Percentiles rank a stretch among this genome's conserved stretches.
These are phyloP conservation scores for Tulasnella sp. DNA, from an alignment of 768 basidiomycete species.

Conservation along the genomic window DNA sequence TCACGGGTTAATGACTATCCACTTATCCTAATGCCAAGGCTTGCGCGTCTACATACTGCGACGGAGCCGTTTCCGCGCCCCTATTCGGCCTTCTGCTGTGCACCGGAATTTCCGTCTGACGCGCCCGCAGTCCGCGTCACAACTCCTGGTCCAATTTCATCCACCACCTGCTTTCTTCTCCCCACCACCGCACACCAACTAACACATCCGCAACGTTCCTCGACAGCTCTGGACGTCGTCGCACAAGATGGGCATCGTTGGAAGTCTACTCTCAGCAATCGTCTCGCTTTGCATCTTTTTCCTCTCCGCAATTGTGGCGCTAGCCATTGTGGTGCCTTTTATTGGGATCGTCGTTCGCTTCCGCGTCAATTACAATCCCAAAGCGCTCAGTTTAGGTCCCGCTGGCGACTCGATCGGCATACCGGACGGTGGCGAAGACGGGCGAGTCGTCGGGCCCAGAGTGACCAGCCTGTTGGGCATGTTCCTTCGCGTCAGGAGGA, in stretches of 20 bases:
- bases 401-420: slow-evolving; percentile 36
- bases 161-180: background rate
- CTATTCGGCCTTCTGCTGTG: background rate
- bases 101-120: background rate
- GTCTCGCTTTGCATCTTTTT: background rate
- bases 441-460: slow-evolving; percentile 43
- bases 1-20: background rate
- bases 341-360: slow-evolving; percentile 15
- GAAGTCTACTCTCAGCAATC: background rate
- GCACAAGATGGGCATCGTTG: background rate
- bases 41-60: background rate
- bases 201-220: background rate
- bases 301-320: background rate
- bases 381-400: slow-evolving; percentile 65
- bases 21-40: background rate
- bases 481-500: slow-evolving; percentile 52
- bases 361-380: slow-evolving; percentile 78
- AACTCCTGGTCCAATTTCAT: background rate
- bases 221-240: background rate
- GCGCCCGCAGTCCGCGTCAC: background rate
- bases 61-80: background rate
- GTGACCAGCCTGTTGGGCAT: slow-evolving; percentile 49
- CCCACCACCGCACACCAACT: background rate
- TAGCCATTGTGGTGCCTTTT: slow-evolving; percentile 12
- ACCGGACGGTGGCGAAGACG: slow-evolving; percentile 51